These are phyloP conservation scores for Bocquillonia castaneifolia DNA, from an alignment of 441 rosid species.

Conservation along the genomic window DNA sequence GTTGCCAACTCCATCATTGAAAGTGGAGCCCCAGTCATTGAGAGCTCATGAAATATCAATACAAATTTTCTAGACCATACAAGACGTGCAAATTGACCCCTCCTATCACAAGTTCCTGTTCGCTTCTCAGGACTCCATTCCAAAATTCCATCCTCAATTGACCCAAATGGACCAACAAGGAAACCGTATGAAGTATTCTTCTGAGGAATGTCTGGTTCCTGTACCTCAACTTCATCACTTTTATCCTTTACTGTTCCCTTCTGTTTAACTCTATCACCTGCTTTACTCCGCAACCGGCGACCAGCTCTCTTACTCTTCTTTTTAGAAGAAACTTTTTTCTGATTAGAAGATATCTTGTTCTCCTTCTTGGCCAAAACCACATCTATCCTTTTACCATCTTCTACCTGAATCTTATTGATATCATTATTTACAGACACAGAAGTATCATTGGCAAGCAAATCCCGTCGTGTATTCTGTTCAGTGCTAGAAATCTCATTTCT, in stretches of 20 bases:
- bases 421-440: conserved; percentile 36
- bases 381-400: conserved; percentile 39
- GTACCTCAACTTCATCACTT: conserved; percentile 38
- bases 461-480: conserved; percentile 35
- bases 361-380: conserved; percentile 53
- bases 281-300: conserved; percentile 41
- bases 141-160: conserved; percentile 59
- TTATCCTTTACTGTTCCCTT: conserved; percentile 37
- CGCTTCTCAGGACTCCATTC: conserved; percentile 92
- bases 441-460: conserved; percentile 51
- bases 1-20: conserved; percentile 97
- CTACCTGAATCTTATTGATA: conserved; percentile 31
- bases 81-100: conserved; percentile 79
- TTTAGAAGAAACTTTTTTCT: conserved; percentile 28
- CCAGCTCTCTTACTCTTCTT: conserved; percentile 51
- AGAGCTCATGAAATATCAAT: conserved; percentile 83
- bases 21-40: conserved; percentile 98
- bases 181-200: conserved; percentile 62
- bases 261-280: conserved; percentile 34
- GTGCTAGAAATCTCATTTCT: conserved; percentile 31
- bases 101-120: conserved; percentile 91
- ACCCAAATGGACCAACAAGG: conserved; percentile 89
- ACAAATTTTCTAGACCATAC: conserved; percentile 95
- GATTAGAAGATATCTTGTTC: conserved; percentile 31
- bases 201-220: conserved; percentile 59